Evolutionary conservation across 139 green algal species (phyloP), one percentile per base, ranked within the genome.

Genomic region (Closterium sp.): DNA sequence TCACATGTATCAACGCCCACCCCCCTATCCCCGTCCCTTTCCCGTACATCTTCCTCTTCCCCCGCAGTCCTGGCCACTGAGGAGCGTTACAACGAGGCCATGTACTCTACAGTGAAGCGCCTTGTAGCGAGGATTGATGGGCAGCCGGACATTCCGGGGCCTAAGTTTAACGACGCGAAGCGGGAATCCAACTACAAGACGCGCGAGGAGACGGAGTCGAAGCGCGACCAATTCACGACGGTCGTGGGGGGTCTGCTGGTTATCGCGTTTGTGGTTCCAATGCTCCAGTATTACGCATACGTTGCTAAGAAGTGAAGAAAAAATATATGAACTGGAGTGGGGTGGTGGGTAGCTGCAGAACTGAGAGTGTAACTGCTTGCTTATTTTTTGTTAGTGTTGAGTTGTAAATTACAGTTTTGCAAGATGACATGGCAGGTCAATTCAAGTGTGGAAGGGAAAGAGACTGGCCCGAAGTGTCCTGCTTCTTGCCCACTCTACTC

Each of bases 181-280:
- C 89, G 88, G 30, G 42, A 85, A 50, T 93, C 50, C 30, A 96
- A 93, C 42, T 96, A 91, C 96, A 94, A 96, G 91, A 96, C 95
- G 24, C 90, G 92, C 17, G 91, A 94, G 34, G 93, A 96, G 91
- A 95, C 94, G 1, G 32, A 91, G 30, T 89, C 91, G 19, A 95
- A 96, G 91, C 89, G 92, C n/a, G 89, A 91, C n/a, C 62, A 95
- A 31, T 96, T 94, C 92, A 87, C 89, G 22, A 96, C 97, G 30
- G 97, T 99, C 21, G 98, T 99, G 31, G 91, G 96, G 45, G 97
- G 96, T 0, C 96, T 99, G 89, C 96, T 99, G 28, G 85, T 98
- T 86, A 99, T 99, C 91, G 96, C 97, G 5, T 96, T 98, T 34
- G 97, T 99, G 10, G 98, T 99, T 92, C 97, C 97, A 86, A 99